Conservation (phyloP, 2,329 filamentous ascomycete genomes). For the Colletotrichum gloeosporioides region DNA sequence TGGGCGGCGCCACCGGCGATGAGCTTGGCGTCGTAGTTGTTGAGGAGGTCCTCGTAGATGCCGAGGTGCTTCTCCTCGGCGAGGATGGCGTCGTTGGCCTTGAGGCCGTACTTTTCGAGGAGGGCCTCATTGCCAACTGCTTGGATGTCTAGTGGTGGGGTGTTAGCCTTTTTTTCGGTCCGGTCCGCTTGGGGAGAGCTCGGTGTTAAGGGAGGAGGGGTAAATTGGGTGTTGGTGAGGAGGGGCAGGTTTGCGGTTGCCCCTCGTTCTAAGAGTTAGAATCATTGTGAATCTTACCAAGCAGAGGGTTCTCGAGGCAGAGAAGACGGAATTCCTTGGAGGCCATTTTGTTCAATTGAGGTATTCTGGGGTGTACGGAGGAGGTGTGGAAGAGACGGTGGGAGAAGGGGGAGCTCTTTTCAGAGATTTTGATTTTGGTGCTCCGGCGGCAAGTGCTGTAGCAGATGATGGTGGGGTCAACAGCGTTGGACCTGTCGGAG, state of each 20-base stretch:
- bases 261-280: neutral
- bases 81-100: slow-evolving; percentile 97
- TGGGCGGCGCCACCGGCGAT: slow-evolving; percentile 96
- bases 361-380: slow-evolving; percentile 19
- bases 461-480: slow-evolving; percentile 31
- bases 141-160: slow-evolving; percentile 76
- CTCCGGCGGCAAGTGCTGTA: slow-evolving; percentile 28
- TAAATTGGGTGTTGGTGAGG: neutral
- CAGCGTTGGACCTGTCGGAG: neutral
- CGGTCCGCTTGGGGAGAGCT: neutral
- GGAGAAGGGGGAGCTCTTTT: slow-evolving; percentile 2
- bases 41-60: slow-evolving; percentile 92
- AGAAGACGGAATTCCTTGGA: slow-evolving; percentile 87
- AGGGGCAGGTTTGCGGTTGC: neutral
- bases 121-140: slow-evolving; percentile 81
- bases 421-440: slow-evolving; percentile 31
- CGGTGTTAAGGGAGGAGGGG: slow-evolving; percentile 16
- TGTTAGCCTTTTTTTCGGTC: neutral
- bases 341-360: slow-evolving; percentile 64
- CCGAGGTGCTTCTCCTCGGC: slow-evolving; percentile 89
- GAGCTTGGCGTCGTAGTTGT: slow-evolving; percentile 90
- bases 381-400: slow-evolving; percentile 9
- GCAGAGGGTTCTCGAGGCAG: slow-evolving; percentile 95
- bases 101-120: slow-evolving; percentile 90
- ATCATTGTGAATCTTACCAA: slow-evolving; percentile 65